Evolutionary conservation across 2,329 filamentous ascomycete genomes (phyloP), one percentile per base, ranked within the genome.

Genomic region (Parafenestella ontariensis): DNA sequence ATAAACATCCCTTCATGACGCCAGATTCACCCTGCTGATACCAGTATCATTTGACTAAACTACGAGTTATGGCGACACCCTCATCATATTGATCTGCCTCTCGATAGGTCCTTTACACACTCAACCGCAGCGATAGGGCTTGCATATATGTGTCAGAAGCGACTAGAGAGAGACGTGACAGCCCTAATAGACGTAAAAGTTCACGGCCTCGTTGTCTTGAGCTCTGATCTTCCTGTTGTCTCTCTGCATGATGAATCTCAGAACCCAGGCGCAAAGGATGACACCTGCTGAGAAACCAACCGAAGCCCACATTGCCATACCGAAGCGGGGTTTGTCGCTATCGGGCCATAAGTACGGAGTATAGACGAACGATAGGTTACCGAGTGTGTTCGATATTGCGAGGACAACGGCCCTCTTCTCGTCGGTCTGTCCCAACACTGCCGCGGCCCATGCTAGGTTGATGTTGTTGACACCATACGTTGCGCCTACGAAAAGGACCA

Each of bases 371-470:
- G 73, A 69, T 34, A 73, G 55, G 39, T 78, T 78, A 6, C 73
- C 76, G 18, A 75, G 61, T 1, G 74, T 72, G 54, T 79, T 79
- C 8, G 76, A 75, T 20, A 78, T 73, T 1, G 76, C 73, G 20
- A 78, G 64, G 4, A 69, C 63, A 6, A 74, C 75, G 13, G 77
- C 73, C 39, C 75, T 76, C 62, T 79, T 80, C 50, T 78, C 76
- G 31, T 73, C 64, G 1, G 77, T 77, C 37, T 78, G 75, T 1
- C 73, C 74, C 3, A 77, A 59, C 0, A 72, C 73, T 2, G 69
- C 70, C 9, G 73, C 72, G 1, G 71, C 69, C 77, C 77, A 80
- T 11, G 70, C 71, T 3, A 79, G 66, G 21, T 74, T 71, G 44
- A 74, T 64, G 28, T 68, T 68, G 55, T 73, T 71, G 21, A 71